These are phyloP conservation scores for Erythrobasidium hasegawianum DNA, from an alignment of 1,284 basidiomycete genomes.

Conservation along the genomic window DNA sequence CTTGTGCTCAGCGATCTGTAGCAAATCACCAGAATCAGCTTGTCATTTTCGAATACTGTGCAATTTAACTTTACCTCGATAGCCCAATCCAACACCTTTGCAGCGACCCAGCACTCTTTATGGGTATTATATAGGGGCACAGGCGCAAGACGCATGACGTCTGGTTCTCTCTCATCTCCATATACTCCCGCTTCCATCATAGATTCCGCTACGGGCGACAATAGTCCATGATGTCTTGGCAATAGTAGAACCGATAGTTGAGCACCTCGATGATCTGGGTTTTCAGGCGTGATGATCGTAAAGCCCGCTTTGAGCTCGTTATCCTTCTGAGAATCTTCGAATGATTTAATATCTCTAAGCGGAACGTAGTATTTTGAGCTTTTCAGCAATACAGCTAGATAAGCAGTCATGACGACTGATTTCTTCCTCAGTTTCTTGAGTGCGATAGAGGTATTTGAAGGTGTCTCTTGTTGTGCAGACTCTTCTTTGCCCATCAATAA, in stretches of 20 bases:
- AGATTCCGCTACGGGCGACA: constrained; percentile 65
- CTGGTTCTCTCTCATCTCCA: constrained; percentile 82
- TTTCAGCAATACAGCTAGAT: constrained; percentile 64
- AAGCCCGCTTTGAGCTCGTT: constrained; percentile 56
- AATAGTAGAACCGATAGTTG: constrained; percentile 82
- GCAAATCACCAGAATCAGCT: not conserved
- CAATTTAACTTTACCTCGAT: constrained; percentile 12
- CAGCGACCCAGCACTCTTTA: constrained; percentile 69
- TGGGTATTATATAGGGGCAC: constrained; percentile 77
- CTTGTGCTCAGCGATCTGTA: constrained; percentile 19
- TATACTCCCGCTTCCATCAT: constrained; percentile 68
- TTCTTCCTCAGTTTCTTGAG: constrained; percentile 60
- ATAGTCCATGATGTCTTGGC: constrained; percentile 58
- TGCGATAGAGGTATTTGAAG: constrained; percentile 12
- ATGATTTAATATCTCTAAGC: constrained; percentile 43
- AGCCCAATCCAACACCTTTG: constrained; percentile 54
- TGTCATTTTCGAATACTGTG: not conserved
- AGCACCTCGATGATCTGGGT: constrained; percentile 66
- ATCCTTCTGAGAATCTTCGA: constrained; percentile 33
- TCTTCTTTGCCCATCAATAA: constrained; percentile 31
- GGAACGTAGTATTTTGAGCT: constrained; percentile 59
- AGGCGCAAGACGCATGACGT: constrained; percentile 82
- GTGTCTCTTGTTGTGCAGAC: constrained; percentile 28
- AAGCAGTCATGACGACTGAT: constrained; percentile 65
- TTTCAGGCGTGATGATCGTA: constrained; percentile 78